These are phyloP conservation scores for Pterulicium gracile DNA, from an alignment of 1,284 basidiomycete species.

Conservation along the genomic window DNA sequence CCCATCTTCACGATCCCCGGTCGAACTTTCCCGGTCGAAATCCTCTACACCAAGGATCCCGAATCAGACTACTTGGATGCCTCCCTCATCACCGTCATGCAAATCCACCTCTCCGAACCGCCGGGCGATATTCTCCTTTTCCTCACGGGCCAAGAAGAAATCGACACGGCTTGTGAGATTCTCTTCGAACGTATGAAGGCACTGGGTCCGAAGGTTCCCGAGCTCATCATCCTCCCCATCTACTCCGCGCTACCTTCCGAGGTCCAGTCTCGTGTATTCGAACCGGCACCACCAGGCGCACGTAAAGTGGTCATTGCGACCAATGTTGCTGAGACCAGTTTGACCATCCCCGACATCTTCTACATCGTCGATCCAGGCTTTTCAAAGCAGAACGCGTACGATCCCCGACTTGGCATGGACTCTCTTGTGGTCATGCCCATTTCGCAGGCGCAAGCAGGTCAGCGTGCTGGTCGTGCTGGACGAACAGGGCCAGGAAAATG, in stretches of 20 bases:
- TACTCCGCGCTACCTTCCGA: conserved; percentile 97
- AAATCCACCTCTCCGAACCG: conserved; percentile 97
- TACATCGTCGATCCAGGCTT: conserved; percentile 99
- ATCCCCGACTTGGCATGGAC: conserved; percentile 97
- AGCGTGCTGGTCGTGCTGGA: conserved; percentile 92
- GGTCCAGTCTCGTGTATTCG: conserved; percentile 96
- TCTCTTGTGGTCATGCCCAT: conserved; percentile 98
- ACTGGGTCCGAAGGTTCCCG: conserved; percentile 92
- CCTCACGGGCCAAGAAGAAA: conserved; percentile 98
- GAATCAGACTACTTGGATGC: conserved; percentile 98
- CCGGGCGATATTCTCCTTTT: conserved; percentile 95
- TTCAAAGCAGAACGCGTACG: conserved; percentile 98
- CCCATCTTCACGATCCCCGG: conserved; percentile 99
- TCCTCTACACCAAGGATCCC: conserved; percentile 96
- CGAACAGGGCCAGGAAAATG: conserved; percentile 98
- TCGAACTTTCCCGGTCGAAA: conserved; percentile 96
- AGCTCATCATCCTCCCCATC: conserved; percentile 92
- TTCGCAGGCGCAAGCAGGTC: conserved; percentile 95
- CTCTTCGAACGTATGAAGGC: conserved; percentile 98
- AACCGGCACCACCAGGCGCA: conserved; percentile 92
- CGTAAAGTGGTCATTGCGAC: conserved; percentile 98
- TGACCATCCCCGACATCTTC: conserved; percentile 98
- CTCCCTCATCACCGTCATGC: conserved; percentile 97
- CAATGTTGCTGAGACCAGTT: conserved; percentile 96
- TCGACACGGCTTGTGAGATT: conserved; percentile 96